These are phyloP conservation scores for Kwoniella sp. DNA, from an alignment of 768 basidiomycete species.

Conservation along the genomic window DNA sequence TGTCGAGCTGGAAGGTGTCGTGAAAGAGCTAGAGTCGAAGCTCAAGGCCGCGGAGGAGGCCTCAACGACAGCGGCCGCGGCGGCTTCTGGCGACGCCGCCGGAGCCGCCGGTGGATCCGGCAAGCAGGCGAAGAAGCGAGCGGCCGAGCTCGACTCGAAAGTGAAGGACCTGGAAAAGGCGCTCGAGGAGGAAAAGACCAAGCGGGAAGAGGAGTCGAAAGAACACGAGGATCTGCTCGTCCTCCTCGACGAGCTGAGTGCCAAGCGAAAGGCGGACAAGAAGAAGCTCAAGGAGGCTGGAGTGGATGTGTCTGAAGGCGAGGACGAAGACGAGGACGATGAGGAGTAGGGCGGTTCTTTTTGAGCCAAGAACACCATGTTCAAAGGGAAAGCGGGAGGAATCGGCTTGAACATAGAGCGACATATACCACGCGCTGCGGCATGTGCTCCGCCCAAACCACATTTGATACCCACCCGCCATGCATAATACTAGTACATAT, in stretches of 20 bases:
- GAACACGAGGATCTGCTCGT: conserved; percentile 96
- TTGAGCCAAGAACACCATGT: no score
- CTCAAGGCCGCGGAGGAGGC: conserved; percentile 5
- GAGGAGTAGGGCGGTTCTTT: background rate
- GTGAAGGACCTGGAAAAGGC: conserved; percentile 43
- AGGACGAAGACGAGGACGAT: conserved; percentile 59
- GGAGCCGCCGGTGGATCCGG: conserved; percentile 1
- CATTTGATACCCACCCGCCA: no score
- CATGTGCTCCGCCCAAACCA: no score
- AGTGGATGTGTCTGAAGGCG: conserved; percentile 88
- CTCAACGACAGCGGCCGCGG: no score
- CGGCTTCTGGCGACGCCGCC: background rate
- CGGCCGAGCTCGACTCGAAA: conserved; percentile 13
- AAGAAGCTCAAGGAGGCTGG: conserved; percentile 65
- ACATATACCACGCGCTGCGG: no score
- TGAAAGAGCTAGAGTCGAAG: conserved; percentile 25
- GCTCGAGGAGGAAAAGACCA: conserved; percentile 59
- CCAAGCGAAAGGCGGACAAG: conserved; percentile 82
- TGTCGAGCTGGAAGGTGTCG: conserved; percentile 14
- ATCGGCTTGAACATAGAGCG: background rate
- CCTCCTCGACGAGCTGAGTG: conserved; percentile 81
- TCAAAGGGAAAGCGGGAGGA: no score
- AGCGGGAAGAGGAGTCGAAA: conserved; percentile 78
- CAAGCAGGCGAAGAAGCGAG: conserved; percentile 18
- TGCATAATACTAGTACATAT: no score